phyloP scores from a whole-genome alignment of 805 yeast species.

The Zygoascus ofunaensis region DNA sequence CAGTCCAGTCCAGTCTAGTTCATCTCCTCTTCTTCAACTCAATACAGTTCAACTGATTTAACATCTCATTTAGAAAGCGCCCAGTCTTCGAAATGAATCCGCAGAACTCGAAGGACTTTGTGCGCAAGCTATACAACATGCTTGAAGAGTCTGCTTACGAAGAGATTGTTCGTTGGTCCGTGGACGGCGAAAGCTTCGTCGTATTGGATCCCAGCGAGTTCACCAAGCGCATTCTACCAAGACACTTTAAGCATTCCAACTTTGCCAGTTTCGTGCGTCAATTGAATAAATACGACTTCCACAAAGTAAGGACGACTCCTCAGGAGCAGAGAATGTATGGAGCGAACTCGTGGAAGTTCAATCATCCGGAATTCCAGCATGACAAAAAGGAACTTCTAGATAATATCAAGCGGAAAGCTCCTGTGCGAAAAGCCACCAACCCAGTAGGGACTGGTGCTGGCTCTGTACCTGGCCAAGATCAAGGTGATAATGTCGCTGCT shows the following conservation, averaged over 20 bases:
- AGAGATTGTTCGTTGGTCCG: conserved; percentile 78
- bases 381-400: conserved; percentile 75
- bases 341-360: conserved; percentile 78
- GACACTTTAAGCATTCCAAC: conserved; percentile 89
- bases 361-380: conserved; percentile 77
- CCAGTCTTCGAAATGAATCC: neutral
- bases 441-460: neutral
- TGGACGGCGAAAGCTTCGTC: conserved; percentile 75
- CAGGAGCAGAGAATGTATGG: conserved; percentile 10
- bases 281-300: conserved; percentile 93
- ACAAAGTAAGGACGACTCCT: conserved; percentile 58
- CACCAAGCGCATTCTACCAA: conserved; percentile 79
- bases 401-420: conserved; percentile 78
- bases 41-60: no score
- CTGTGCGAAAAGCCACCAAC: conserved; percentile 6
- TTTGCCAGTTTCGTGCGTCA: conserved; percentile 94
- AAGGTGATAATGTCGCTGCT: neutral
- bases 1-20: no score
- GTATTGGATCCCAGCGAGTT: conserved; percentile 85
- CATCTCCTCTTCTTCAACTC: no score
- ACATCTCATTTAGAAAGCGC: no score
- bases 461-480: neutral
- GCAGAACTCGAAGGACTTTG: conserved; percentile 12
- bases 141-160: conserved; percentile 71
- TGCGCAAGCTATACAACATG: conserved; percentile 50